Conservation (phyloP, 1,284 basidiomycete species). For the Wallemia mellicola region DNA sequence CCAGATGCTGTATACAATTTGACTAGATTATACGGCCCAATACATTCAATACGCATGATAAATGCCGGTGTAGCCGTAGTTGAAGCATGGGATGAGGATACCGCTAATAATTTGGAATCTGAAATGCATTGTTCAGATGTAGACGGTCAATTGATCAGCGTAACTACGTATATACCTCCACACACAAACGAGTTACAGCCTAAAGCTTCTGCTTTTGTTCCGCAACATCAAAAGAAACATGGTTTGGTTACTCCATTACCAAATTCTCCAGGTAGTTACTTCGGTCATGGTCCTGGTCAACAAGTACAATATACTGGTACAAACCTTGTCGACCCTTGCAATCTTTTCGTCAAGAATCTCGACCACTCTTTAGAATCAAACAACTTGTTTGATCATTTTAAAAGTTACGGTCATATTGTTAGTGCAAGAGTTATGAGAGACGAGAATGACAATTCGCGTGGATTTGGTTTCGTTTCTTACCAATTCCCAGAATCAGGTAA, state of each 20-base stretch:
- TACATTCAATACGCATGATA: neutral
- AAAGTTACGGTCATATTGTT: constrained; percentile 11
- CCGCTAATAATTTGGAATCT: neutral
- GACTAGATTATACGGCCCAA: neutral
- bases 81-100: neutral
- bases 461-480: constrained; percentile 85
- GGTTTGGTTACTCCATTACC: neutral
- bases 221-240: no score
- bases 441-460: constrained; percentile 47
- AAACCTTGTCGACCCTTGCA: constrained; percentile 53
- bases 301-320: neutral
- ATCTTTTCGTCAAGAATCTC: constrained; percentile 52
- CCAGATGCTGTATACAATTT: neutral
- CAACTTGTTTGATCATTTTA: constrained; percentile 25
- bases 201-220: neutral
- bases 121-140: neutral
- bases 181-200: neutral
- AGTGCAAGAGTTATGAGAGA: constrained; percentile 85
- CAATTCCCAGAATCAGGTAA: constrained; percentile 52
- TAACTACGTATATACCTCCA: neutral
- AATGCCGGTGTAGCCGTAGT: neutral
- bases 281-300: constrained; percentile 3
- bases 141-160: neutral
- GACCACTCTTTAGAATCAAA: constrained; percentile 58
- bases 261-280: no score